phyloP scores from a whole-genome alignment of 768 basidiomycete species.

The Termitomyces sp. region DNA sequence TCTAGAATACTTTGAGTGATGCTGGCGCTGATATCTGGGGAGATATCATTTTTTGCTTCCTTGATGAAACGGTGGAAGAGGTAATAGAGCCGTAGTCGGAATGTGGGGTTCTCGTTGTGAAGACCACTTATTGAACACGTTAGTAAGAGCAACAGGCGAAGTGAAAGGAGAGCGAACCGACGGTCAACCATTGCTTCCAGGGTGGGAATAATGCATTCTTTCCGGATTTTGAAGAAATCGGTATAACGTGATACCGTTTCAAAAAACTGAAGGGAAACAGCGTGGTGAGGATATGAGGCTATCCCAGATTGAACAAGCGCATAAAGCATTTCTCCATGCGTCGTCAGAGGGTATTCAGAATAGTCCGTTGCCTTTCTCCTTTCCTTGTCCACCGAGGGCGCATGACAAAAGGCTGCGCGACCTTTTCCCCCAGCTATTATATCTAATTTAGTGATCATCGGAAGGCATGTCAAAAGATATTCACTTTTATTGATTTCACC shows the following conservation, averaged over 20 bases:
- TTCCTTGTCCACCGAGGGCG: constrained; percentile 66
- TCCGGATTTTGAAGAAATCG: constrained; percentile 95
- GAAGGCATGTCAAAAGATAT: constrained; percentile 20
- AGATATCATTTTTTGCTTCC: constrained; percentile 76
- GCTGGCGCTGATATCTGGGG: constrained; percentile 62
- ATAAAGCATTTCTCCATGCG: constrained; percentile 87
- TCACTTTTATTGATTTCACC: constrained; percentile 90
- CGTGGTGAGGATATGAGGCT: constrained; percentile 76
- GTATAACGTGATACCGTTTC: constrained; percentile 90
- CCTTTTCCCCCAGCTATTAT: constrained; percentile 69
- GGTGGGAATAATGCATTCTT: constrained; percentile 82
- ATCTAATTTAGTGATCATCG: not conserved
- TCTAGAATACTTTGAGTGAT: constrained; percentile 78
- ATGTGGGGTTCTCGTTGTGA: constrained; percentile 68
- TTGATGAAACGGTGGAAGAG: constrained; percentile 91
- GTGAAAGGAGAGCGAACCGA: constrained; percentile 48
- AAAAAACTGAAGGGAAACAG: constrained; percentile 88
- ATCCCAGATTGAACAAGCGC: constrained; percentile 83
- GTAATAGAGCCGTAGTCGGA: constrained; percentile 83
- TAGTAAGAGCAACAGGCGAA: not conserved
- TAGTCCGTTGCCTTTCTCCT: constrained; percentile 67
- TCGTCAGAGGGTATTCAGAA: constrained; percentile 79
- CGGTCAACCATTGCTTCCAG: constrained; percentile 84
- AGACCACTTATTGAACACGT: constrained; percentile 58
- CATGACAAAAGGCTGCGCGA: constrained; percentile 81